Percentiles rank a stretch among this genome's conserved stretches.
These are phyloP conservation scores for Letharia columbiana DNA, from an alignment of 495 filamentous ascomycete species.

Conservation along the genomic window DNA sequence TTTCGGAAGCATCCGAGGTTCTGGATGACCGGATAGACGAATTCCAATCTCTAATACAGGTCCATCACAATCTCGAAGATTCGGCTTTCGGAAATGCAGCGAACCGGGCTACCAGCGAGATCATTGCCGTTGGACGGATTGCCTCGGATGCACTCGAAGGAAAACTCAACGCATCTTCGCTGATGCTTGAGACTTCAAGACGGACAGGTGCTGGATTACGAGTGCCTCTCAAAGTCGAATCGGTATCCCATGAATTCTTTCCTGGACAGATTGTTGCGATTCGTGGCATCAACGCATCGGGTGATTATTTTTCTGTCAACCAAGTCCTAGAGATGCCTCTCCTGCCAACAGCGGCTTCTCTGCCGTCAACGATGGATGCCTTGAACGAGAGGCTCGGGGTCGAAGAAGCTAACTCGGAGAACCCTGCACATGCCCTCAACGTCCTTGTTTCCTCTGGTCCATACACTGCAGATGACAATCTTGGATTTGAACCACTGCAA, in stretches of 20 bases:
- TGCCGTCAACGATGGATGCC: slow-evolving; percentile 47
- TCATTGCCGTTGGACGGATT: slow-evolving; percentile 85
- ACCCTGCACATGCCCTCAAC: slow-evolving; percentile 54
- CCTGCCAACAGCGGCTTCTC: slow-evolving; percentile 58
- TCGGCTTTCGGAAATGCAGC: slow-evolving; percentile 81
- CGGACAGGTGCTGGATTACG: slow-evolving; percentile 74
- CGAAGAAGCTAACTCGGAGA: slow-evolving; percentile 49
- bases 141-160: slow-evolving; percentile 77
- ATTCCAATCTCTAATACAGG: slow-evolving; percentile 62
- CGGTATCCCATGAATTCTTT: slow-evolving; percentile 75
- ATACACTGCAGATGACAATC: slow-evolving; percentile 83
- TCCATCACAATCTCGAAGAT: slow-evolving; percentile 66
- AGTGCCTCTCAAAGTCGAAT: slow-evolving; percentile 67
- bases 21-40: slow-evolving; percentile 93
- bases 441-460: slow-evolving; percentile 75
- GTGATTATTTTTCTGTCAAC: slow-evolving; percentile 70
- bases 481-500: slow-evolving; percentile 78
- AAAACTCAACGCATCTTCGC: slow-evolving; percentile 69
- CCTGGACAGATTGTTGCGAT: slow-evolving; percentile 90
- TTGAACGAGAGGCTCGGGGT: slow-evolving; percentile 59
- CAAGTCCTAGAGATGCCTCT: slow-evolving; percentile 68
- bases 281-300: slow-evolving; percentile 76
- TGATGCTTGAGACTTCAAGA: slow-evolving; percentile 81
- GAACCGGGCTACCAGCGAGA: slow-evolving; percentile 71
- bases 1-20: slow-evolving; percentile 83